Evolutionary conservation across 106 monocot genomes (phyloP).

Genomic region (Acorus calamus): DNA sequence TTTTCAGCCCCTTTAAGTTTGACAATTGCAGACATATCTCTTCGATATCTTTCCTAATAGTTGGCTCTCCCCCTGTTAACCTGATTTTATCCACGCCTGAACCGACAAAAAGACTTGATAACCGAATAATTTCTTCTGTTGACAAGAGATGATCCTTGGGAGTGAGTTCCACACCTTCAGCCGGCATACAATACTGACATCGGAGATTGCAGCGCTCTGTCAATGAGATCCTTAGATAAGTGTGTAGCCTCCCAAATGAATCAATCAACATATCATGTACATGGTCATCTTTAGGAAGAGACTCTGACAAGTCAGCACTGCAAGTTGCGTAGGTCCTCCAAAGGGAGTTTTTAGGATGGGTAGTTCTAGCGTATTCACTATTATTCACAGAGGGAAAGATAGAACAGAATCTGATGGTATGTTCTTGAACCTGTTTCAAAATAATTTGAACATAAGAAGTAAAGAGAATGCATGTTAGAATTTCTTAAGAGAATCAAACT

Average conservation of each 20-base stretch:
- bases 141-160: slow-evolving; percentile 54
- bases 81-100: slow-evolving; percentile 90
- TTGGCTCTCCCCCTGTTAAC: slow-evolving; percentile 93
- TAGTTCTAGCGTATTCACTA: too few species aligned
- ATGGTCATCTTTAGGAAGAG: slow-evolving; percentile 14
- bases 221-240: slow-evolving; percentile 83
- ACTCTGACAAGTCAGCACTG: slow-evolving; percentile 28
- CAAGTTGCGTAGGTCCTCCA: slow-evolving; percentile 30
- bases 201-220: slow-evolving; percentile 95
- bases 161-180: slow-evolving; percentile 87
- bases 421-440: too few species aligned
- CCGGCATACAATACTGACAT: slow-evolving; percentile 98
- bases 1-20: slow-evolving; percentile 70
- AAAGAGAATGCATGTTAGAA: too few species aligned
- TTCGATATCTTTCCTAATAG: slow-evolving; percentile 91
- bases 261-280: slow-evolving; percentile 68
- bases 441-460: too few species aligned
- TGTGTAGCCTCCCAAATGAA: slow-evolving; percentile 80
- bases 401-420: too few species aligned
- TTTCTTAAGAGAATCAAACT: too few species aligned
- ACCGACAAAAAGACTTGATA: slow-evolving; percentile 67
- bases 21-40: slow-evolving; percentile 82
- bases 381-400: too few species aligned
- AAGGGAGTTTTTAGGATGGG: too few species aligned
- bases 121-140: slow-evolving; percentile 62